Conservation (phyloP, 306 rosid species). For the Cicer judaicum region DNA sequence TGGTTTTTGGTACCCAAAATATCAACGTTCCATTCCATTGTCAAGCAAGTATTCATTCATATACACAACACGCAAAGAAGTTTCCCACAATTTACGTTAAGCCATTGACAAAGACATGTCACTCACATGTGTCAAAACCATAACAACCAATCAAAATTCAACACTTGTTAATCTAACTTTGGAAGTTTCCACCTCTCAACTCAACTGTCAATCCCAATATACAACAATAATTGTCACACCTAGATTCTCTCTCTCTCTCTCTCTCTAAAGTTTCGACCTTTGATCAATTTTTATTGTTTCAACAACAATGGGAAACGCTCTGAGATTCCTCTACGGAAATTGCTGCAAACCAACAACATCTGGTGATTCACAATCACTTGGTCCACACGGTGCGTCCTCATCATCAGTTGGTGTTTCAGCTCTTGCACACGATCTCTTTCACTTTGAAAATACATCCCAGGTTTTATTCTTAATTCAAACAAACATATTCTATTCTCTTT, state of each 20-base stretch:
- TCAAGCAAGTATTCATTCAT: neutral
- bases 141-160: neutral
- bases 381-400: conserved; percentile 63
- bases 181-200: too few relatives aligned
- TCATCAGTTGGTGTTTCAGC: conserved; percentile 72
- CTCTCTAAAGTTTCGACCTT: conserved; percentile 26
- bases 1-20: neutral
- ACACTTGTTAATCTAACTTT: conserved; percentile 16
- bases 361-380: conserved; percentile 54
- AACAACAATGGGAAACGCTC: conserved; percentile 67
- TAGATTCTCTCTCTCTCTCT: conserved; percentile 20
- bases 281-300: neutral
- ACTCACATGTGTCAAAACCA: too few relatives aligned
- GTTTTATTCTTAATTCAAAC: conserved; percentile 41
- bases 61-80: conserved; percentile 1
- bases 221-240: neutral
- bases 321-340: conserved; percentile 55
- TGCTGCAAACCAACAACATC: conserved; percentile 61
- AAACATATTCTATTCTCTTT: neutral
- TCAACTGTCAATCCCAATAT: neutral
- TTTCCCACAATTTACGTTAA: conserved; percentile 27
- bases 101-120: conserved; percentile 35
- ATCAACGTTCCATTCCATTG: conserved; percentile 29
- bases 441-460: conserved; percentile 84
- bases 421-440: conserved; percentile 74